Conservation (phyloP, 2,329 filamentous ascomycete genomes). For the Cephalotrichum gorgonifer region DNA sequence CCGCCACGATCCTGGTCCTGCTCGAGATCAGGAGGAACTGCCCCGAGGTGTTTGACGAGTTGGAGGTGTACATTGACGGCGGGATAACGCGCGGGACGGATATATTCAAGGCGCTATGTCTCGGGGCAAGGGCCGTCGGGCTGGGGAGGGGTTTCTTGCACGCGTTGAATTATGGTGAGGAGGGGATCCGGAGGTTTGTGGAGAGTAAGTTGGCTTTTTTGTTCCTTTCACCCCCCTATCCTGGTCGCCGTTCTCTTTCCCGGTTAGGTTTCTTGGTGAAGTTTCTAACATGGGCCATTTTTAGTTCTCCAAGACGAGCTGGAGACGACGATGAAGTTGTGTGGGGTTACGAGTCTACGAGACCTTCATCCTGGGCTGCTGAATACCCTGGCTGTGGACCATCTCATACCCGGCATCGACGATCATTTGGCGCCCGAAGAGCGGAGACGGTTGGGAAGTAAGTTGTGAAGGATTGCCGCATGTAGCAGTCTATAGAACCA, state of each 20-base stretch:
- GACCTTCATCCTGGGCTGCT: constrained; percentile 52
- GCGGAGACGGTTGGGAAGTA: neutral
- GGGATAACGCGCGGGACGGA: constrained; percentile 56
- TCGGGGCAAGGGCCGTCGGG: constrained; percentile 54
- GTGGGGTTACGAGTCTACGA: constrained; percentile 50
- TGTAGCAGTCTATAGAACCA: no score
- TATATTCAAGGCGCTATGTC: constrained; percentile 55
- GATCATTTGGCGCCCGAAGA: neutral
- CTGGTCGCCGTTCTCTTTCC: neutral
- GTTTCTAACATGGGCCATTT: neutral
- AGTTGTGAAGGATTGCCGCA: neutral
- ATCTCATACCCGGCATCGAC: constrained; percentile 25
- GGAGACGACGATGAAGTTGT: constrained; percentile 55
- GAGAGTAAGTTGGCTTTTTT: constrained; percentile 33
- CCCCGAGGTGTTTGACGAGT: constrained; percentile 45
- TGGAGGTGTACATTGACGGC: constrained; percentile 56
- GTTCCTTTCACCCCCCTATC: no score
- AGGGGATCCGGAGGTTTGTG: constrained; percentile 42
- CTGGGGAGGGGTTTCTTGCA: constrained; percentile 52
- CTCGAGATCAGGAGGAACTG: constrained; percentile 53
- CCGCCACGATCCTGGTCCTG: constrained; percentile 46
- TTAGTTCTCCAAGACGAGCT: constrained; percentile 44
- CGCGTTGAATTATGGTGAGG: constrained; percentile 48
- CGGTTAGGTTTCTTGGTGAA: neutral
- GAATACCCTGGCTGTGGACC: constrained; percentile 40